A percentile compares a stretch with the other conserved stretches of the same genome.
These are phyloP conservation scores for Beauveria varroae DNA, from an alignment of 2,329 filamentous ascomycete genomes.

Conservation along the genomic window DNA sequence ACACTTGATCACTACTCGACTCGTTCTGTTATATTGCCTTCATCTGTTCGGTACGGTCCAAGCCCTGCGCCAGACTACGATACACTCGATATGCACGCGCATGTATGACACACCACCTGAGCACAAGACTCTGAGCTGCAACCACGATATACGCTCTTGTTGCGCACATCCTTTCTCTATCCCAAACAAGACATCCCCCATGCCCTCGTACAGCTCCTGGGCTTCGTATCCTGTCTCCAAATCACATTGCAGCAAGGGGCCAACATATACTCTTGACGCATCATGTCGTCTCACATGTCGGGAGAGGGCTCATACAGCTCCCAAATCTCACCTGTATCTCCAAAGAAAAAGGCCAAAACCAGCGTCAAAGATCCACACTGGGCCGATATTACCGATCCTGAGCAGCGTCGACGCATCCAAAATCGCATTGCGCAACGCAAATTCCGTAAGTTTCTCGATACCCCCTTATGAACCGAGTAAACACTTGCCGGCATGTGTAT, in stretches of 20 bases:
- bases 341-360: slow-evolving; percentile 33
- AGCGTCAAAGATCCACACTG: slow-evolving; percentile 52
- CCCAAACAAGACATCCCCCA: background rate
- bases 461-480: background rate
- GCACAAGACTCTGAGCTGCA: background rate
- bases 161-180: background rate
- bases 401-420: slow-evolving; percentile 66
- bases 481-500: no score
- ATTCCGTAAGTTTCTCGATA: slow-evolving; percentile 49
- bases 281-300: background rate
- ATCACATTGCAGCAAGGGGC: background rate
- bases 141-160: background rate
- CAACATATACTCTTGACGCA: background rate
- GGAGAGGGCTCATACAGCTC: slow-evolving; percentile 13
- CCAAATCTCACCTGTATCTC: slow-evolving; percentile 22
- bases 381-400: slow-evolving; percentile 61
- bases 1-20: background rate
- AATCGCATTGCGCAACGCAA: slow-evolving; percentile 71
- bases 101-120: background rate
- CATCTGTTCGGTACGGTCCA: background rate
- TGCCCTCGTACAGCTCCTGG: background rate
- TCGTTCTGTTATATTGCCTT: background rate
- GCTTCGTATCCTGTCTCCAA: background rate
- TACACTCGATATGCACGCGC: background rate
- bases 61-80: background rate